A percentile compares a stretch with the other conserved stretches of the same genome.
Evolutionary conservation across 805 yeast species (phyloP).

Genomic region (Metschnikowia similis): DNA sequence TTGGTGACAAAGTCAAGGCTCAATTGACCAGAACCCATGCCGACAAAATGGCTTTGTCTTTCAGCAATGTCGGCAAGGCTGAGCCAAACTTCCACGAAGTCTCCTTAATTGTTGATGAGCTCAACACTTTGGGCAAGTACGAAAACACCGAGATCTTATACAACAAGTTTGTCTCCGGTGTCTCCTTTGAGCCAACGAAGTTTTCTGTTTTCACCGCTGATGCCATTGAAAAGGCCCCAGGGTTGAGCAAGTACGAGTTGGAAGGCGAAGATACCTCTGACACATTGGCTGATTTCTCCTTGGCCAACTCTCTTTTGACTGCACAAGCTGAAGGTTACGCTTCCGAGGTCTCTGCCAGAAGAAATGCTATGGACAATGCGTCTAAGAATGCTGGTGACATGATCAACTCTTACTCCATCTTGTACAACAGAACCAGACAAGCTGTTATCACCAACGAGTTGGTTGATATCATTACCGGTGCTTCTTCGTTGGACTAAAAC

Average conservation of each 20-base stretch:
- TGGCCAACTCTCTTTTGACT: slow-evolving; percentile 83
- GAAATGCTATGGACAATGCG: slow-evolving; percentile 99
- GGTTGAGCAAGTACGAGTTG: slow-evolving; percentile 75
- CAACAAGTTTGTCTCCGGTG: slow-evolving; percentile 85
- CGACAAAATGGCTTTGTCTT: slow-evolving; percentile 63
- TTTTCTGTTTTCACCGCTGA: slow-evolving; percentile 64
- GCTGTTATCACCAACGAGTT: slow-evolving; percentile 63
- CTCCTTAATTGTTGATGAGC: slow-evolving; percentile 82
- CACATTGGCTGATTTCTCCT: slow-evolving; percentile 77
- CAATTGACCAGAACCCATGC: slow-evolving; percentile 84
- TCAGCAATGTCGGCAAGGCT: slow-evolving; percentile 93
- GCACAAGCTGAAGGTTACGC: slow-evolving; percentile 99
- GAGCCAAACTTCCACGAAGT: slow-evolving; percentile 93
- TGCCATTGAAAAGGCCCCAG: slow-evolving; percentile 79
- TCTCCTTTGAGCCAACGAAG: slow-evolving; percentile 81
- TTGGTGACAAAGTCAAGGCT: slow-evolving; percentile 92
- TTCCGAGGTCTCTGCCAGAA: slow-evolving; percentile 95
- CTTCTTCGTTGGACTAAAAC: slow-evolving; percentile 86
- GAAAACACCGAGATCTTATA: slow-evolving; percentile 74
- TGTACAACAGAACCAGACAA: slow-evolving; percentile 77
- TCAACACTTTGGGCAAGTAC: slow-evolving; percentile 64
- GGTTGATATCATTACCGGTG: slow-evolving; percentile 99
- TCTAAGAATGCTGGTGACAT: slow-evolving; percentile 99
- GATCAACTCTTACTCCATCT: slow-evolving; percentile 93
- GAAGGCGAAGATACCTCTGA: slow-evolving; percentile 64